Base-by-base conservation (phyloP, 1,284 basidiomycete species). In the Fomitopsis schrenkii region DNA sequence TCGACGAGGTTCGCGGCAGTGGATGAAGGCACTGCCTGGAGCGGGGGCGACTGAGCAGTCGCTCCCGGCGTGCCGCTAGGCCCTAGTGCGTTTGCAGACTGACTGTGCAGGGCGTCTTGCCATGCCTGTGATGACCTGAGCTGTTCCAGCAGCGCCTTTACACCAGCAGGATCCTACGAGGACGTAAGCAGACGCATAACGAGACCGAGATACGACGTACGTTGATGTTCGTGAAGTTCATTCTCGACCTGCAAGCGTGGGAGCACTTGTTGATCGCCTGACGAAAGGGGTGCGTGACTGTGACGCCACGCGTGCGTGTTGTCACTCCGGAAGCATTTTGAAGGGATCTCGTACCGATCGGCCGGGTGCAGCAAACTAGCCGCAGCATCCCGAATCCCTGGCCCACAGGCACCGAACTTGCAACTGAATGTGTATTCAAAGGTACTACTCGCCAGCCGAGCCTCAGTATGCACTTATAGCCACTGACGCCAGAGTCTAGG, bases 101-200 rank as follows among this genome's bases (percentile, higher is more conserved):
- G 45, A 42, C 60, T 55, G 38, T 59, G 65, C 54, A 82, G 68
- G 1, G 81, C 70, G 45, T 85, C 79, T 66, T 86, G 80, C 88
- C 87, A 91, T 45, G 83, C 86, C 68, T 83, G 79, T 4, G 90
- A 91, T 4, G 78, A 72, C 58, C 82, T 79, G 9, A 91, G 75
- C 66, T 82, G 81, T 58, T 90, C 85, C 28, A 92, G 79, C 33
- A 92, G 76, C 17, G 87, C 84, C 68, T 83, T 80, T 53, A 92
- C 78, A 50, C 81, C 82, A 64, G 78, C 77, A 50, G 86, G 77
- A 72, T 91, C 87, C 86, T 89, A 55, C 14, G 41, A 44, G 9
- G 33, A 33, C 22, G 57, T 36, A n/a, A 12, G 26, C 35, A 17
- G 41, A 30, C 57, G 41, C 41, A 40, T 33, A 19, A 22, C 22